A percentile compares a stretch with the other conserved stretches of the same genome.
phyloP scores from a whole-genome alignment of 352 stramenopile species.

The Phytophthora citricola region DNA sequence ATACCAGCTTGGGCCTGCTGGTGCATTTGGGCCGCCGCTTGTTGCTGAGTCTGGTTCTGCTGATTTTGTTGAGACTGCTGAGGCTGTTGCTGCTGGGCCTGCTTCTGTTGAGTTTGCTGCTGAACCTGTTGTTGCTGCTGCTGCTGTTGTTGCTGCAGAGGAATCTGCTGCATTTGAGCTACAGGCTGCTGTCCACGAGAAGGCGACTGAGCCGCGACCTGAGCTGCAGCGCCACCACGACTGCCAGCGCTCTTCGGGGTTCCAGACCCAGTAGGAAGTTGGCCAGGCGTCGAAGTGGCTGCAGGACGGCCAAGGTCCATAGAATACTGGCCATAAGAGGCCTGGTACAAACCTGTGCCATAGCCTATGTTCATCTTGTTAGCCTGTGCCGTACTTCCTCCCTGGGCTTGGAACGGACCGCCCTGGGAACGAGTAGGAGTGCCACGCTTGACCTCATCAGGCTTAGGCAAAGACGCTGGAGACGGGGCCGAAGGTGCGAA shows the following conservation, averaged over 20 bases:
- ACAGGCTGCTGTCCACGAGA: constrained; percentile 54
- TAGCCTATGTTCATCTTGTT: constrained; percentile 80
- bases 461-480: constrained; percentile 86
- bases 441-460: constrained; percentile 82
- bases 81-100: constrained; percentile 47
- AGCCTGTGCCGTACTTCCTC: constrained; percentile 40
- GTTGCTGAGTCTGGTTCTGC: constrained; percentile 47
- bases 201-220: constrained; percentile 60
- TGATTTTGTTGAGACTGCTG: constrained; percentile 45
- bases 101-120: constrained; percentile 57
- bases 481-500: constrained; percentile 81
- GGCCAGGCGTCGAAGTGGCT: constrained; percentile 39
- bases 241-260: constrained; percentile 62
- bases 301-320: constrained; percentile 71
- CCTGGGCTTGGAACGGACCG: constrained; percentile 55
- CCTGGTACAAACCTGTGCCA: constrained; percentile 70
- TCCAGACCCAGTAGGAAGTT: constrained; percentile 49
- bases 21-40: constrained; percentile 68
- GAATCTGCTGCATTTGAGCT: constrained; percentile 49
- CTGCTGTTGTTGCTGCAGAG: constrained; percentile 45
- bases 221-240: constrained; percentile 25
- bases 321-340: constrained; percentile 83
- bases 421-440: constrained; percentile 66
- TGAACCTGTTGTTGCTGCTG: constrained; percentile 40
- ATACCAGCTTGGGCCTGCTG: constrained; percentile 53